phyloP scores from a whole-genome alignment of 225 moss, liverwort and hornwort species.

The Rhytidiadelphus loreus region DNA sequence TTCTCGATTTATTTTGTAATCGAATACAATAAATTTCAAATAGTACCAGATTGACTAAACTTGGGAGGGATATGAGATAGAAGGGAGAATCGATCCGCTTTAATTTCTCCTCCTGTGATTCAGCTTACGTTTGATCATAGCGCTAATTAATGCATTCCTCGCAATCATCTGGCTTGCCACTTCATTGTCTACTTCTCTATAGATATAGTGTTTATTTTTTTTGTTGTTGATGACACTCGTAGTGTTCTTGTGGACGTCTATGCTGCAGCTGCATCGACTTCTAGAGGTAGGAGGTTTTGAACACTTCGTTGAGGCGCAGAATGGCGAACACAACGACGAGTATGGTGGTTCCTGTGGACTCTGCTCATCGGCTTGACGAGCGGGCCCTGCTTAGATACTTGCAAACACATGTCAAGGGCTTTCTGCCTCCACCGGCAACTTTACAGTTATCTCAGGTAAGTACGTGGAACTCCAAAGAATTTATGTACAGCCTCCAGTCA shows the following conservation, averaged over 20 bases:
- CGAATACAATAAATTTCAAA: background rate
- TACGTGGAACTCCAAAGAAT: background rate
- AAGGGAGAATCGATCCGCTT: background rate
- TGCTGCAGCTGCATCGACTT: background rate
- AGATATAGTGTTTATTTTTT: no score
- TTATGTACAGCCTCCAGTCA: background rate
- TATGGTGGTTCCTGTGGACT: slow-evolving; percentile 61
- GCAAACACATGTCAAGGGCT: slow-evolving; percentile 54
- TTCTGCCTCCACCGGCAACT: slow-evolving; percentile 36
- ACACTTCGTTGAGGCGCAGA: background rate
- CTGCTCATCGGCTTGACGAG: slow-evolving; percentile 58
- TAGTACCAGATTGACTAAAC: background rate
- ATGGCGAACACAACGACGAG: slow-evolving; percentile 46
- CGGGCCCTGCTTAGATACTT: slow-evolving; percentile 51
- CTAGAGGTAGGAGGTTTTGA: background rate
- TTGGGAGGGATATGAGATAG: background rate
- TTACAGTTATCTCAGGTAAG: slow-evolving; percentile 44
- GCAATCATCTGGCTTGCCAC: background rate
- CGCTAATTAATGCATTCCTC: background rate
- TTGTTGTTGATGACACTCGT: background rate
- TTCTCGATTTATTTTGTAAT: background rate
- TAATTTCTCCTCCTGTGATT: background rate
- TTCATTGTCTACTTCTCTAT: background rate
- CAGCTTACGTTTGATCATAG: background rate
- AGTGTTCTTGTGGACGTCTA: background rate